Evolutionary conservation across 805 yeast species (phyloP).

Genomic region (Tetrapisispora taiwanensis): DNA sequence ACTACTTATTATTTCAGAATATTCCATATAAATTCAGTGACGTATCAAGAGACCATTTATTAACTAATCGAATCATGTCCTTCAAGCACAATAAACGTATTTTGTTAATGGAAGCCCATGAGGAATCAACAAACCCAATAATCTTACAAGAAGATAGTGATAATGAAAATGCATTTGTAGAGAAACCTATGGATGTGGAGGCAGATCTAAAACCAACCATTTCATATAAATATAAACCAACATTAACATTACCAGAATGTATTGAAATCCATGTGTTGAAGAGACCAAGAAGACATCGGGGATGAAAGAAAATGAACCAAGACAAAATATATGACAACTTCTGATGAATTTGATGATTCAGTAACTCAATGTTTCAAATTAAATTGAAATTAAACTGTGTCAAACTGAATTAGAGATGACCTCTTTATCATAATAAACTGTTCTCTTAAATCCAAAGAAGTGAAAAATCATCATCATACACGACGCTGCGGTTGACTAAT

Average conservation of each 20-base stretch:
- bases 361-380: too few relatives aligned
- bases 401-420: too few relatives aligned
- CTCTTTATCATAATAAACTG: too few relatives aligned
- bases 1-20: conserved; percentile 14
- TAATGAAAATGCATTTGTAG: conserved; percentile 3
- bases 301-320: too few relatives aligned
- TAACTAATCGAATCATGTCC: background rate
- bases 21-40: background rate
- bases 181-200: background rate
- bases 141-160: conserved; percentile 7
- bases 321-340: too few relatives aligned
- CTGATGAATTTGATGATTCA: too few relatives aligned
- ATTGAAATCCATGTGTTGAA: conserved; percentile 23
- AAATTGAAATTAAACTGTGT: too few relatives aligned
- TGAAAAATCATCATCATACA: background rate
- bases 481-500: background rate
- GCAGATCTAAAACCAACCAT: conserved; percentile 20
- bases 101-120: conserved; percentile 15
- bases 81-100: conserved; percentile 5
- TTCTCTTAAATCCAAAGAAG: too few relatives aligned
- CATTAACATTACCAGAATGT: conserved; percentile 19
- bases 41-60: background rate
- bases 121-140: conserved; percentile 3
- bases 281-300: conserved; percentile 23
- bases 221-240: conserved; percentile 14